Percentiles rank a stretch among this genome's conserved stretches.
Evolutionary conservation across 495 filamentous ascomycete genomes (phyloP).

Genomic region (Friedmanniomyces endolithicus): DNA sequence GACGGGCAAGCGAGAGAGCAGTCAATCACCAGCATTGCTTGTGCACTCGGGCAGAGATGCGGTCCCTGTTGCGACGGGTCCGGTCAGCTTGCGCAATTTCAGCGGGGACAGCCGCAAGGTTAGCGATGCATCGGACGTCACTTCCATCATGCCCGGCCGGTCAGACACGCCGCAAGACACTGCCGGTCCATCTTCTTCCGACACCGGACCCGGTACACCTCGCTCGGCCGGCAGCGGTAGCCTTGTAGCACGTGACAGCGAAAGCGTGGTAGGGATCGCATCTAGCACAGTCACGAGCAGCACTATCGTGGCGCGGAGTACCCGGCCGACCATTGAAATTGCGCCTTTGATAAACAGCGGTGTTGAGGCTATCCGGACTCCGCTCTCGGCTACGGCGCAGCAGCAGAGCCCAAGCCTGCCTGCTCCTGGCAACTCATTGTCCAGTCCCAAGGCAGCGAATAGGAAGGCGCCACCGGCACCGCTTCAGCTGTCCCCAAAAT

Average conservation of each 20-base stretch:
- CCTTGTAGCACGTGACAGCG: background rate
- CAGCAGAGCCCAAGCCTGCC: background rate
- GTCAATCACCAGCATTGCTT: slow-evolving; percentile 12
- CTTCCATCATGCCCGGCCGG: slow-evolving; percentile 6
- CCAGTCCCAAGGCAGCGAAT: slow-evolving; percentile 19
- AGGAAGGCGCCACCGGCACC: slow-evolving; percentile 77
- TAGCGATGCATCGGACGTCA: slow-evolving; percentile 16
- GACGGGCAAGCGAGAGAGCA: slow-evolving; percentile 4
- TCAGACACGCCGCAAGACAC: slow-evolving; percentile 19
- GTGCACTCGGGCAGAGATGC: background rate
- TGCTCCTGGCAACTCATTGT: slow-evolving; percentile 16
- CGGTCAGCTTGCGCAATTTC: slow-evolving; percentile 8
- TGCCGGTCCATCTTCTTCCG: slow-evolving; percentile 6
- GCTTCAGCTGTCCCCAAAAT: slow-evolving; percentile 49
- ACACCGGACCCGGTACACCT: slow-evolving; percentile 9
- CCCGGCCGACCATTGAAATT: background rate
- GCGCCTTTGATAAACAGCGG: background rate
- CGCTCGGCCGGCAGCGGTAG: slow-evolving; percentile 6
- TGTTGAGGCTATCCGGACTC: background rate
- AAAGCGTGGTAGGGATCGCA: background rate
- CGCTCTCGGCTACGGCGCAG: background rate
- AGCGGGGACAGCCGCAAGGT: slow-evolving; percentile 14
- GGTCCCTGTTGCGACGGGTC: background rate
- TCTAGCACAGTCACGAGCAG: background rate
- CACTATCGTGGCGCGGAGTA: background rate